Conservation (phyloP, 2,329 filamentous ascomycete genomes). For the Seiridium unicorne region DNA sequence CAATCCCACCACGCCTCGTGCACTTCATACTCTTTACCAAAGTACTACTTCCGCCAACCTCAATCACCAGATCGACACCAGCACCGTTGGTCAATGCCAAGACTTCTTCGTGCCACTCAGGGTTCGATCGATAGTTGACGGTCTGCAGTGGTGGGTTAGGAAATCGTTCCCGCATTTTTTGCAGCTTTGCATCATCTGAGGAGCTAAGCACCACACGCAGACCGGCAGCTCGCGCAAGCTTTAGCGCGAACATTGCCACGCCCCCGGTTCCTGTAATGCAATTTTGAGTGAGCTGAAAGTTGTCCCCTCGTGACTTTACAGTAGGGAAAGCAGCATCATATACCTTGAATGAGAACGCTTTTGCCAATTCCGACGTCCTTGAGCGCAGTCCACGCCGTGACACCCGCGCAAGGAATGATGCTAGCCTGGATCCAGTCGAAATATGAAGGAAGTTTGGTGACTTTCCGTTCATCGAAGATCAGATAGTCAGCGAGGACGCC, state of each 20-base stretch:
- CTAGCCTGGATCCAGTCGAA: conserved; percentile 29
- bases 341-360: conserved; percentile 42
- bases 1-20: conserved; percentile 32
- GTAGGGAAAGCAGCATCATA: not conserved
- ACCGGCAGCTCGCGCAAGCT: conserved; percentile 29
- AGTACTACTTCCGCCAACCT: conserved; percentile 35
- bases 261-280: conserved; percentile 20
- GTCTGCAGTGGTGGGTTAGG: conserved; percentile 19
- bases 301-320: not conserved
- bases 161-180: conserved; percentile 23
- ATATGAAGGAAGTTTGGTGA: conserved; percentile 22
- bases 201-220: conserved; percentile 34
- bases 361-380: conserved; percentile 35
- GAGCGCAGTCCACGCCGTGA: conserved; percentile 43
- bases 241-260: conserved; percentile 32
- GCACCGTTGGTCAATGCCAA: conserved; percentile 18
- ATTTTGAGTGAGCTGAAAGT: not conserved
- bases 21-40: conserved; percentile 37
- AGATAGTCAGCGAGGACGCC: conserved; percentile 40
- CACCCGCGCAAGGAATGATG: conserved; percentile 40
- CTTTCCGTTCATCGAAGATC: conserved; percentile 35
- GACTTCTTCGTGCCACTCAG: conserved; percentile 31
- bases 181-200: conserved; percentile 32
- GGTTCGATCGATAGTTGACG: conserved; percentile 28
- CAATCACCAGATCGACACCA: conserved; percentile 35